Base-by-base conservation (phyloP, 345 rosid genomes). In the Salix arbutifolia region DNA sequence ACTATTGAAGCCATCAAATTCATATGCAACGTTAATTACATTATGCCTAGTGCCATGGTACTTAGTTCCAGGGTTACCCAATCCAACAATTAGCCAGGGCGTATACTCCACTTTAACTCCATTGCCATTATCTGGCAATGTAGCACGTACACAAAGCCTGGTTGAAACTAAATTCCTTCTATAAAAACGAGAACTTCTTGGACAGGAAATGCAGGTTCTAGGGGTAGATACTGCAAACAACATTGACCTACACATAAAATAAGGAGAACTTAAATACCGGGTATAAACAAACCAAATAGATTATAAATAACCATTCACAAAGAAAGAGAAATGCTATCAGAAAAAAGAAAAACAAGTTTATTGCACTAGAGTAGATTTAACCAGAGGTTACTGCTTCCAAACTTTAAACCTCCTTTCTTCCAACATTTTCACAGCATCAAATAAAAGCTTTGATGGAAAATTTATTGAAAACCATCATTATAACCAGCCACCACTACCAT, bases 31-130 rank as follows among this genome's bases (percentile, higher is more conserved):
- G 50, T 38, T 30, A 61, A 3, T 84, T 94, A 94, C 98, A 88
- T 92, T 94, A 89, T 94, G 98, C 81, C 98, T 84, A 61, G 98
- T 94, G 79, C 96, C 97, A 69, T 88, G 88, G 86, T 91, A 94
- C 91, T 94, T 94, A 77, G 77, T 92, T 70, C 98, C 98, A 8
- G 98, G 98, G 75, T 94, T 94, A 1, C 98, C 98, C 87, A 92
- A 77, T n/a, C 98, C 98, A 42, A 90, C 97, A 75, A 94, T 81
- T 60, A 92, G 89, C 97, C 98, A 94, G 44, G 97, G 98, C 8
- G 98, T 90, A 56, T 90, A 91, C 79, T 94, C 98, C 66, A 87
- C 75, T 83, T 90, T 86, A 78, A 79, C 82, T 67, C 88, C 82
- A 72, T 83, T 81, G 79, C 69, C 67, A 56, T 80, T 84, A 72